Evolutionary conservation across 306 rosid genomes (phyloP), one percentile per base, ranked within the genome.

Genomic region (Betula pendula): DNA sequence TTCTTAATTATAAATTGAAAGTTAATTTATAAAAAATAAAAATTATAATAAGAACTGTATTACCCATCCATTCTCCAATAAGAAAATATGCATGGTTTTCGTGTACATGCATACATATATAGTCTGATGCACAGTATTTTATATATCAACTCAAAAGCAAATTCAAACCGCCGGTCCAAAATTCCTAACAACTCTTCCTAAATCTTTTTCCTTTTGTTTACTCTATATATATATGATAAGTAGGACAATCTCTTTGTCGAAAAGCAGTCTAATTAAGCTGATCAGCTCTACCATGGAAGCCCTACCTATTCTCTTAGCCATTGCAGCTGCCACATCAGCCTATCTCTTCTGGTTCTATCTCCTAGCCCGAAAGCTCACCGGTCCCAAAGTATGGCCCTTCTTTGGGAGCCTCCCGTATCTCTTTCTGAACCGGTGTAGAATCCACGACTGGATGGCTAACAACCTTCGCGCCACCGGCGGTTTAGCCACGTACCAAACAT

Each of bases 391-490:
- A 0, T 94, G 88, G 82, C 98, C 98, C 0, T 1, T 94, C 4
- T 53, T 89, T 0, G 98, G 98, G 3, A 94, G 98, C 91, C 84
- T 94, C 1, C 98, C 98, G 1, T 24, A 38, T 27, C 89, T 94
- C 5, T 58, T 84, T 68, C 6, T 59, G 51, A 94, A 94, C 84
- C 90, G 95, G 24, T 68, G 38, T 3, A 77, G 91, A 47, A 47
- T 94, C 81, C 98, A 94, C 7, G 96, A 94, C 31, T 94, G 98
- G 98, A 87, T 94, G 0, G 74, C 93, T 1, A 20, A 69, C 0
- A 94, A 94, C 77, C 93, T 94, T 49, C 86, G 91, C 0, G 63
- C 79, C 13, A 71, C 89, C 0, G 94, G 91, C 0, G 87, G 86
- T 4, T 80, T 85, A 0, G 74, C 91, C 65, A 94, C 98, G 3